Conservation (phyloP, 768 basidiomycete genomes). For the Pulveroboletus sp. region DNA sequence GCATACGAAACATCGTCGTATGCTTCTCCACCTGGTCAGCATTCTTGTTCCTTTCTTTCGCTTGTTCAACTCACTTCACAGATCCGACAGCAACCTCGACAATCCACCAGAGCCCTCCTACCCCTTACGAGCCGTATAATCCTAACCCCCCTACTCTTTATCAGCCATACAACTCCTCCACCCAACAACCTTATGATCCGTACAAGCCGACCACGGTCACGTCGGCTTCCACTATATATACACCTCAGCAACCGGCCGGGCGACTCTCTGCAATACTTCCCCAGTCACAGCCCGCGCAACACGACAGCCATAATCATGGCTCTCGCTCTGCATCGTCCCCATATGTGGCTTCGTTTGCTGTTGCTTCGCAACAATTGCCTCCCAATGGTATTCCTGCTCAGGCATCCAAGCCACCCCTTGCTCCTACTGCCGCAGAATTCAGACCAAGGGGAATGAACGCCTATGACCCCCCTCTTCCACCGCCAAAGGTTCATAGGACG, state of each 20-base stretch:
- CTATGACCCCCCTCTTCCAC: constrained; percentile 72
- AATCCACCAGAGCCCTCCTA: constrained; percentile 8
- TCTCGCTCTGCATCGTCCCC: constrained; percentile 25
- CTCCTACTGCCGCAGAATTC: constrained; percentile 43
- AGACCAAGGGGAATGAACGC: constrained; percentile 67
- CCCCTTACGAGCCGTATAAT: constrained; percentile 26
- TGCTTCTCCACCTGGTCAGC: constrained; percentile 25
- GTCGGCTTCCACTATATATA: constrained; percentile 21
- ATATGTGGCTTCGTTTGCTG: constrained; percentile 17
- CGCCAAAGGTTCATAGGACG: constrained; percentile 35
- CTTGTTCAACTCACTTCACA: constrained; percentile 5
- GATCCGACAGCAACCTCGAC: constrained; percentile 11
- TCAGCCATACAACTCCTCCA: constrained; percentile 13
- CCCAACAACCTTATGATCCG: constrained; percentile 30
- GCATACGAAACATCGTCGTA: constrained; percentile 21
- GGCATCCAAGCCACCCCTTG: constrained; percentile 31
- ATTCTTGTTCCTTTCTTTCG: background rate
- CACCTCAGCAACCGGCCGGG: constrained; percentile 11
- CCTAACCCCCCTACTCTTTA: constrained; percentile 16
- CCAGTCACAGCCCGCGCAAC: constrained; percentile 30
- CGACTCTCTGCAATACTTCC: constrained; percentile 10
- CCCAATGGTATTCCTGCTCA: constrained; percentile 25
- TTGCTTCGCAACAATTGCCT: constrained; percentile 12
- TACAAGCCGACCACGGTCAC: constrained; percentile 31
- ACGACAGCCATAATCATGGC: constrained; percentile 28